Evolutionary conservation across 306 rosid genomes (phyloP), one percentile per base, ranked within the genome.

Genomic region (Dalbergia oliveri): DNA sequence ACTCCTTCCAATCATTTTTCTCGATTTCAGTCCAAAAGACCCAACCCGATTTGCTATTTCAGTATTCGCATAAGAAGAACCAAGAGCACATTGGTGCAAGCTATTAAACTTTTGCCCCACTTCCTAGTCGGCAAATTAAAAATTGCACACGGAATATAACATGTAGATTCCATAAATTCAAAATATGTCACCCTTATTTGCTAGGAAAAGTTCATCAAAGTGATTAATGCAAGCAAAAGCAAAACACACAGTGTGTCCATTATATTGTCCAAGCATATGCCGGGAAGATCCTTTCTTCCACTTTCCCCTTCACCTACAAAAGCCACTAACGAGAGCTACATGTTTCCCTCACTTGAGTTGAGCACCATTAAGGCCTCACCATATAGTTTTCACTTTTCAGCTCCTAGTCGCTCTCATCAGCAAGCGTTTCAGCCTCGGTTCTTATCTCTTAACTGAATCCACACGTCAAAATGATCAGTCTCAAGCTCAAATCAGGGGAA

Each of bases 221-320:
- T 33, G 73, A 26, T 26, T 15, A 8, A 35, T 53, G 65, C 4
- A 4, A 31, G 61, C 4, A 61, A 61, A 75, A 78, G 75, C 59
- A 67, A 26, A 53, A 39, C 74, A 56, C 58, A 18, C 31, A 77
- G 15, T 33, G 23, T 37, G 61, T 26, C 31, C 31, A 26, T 26
- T 26, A 26, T 1, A 26, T 26, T 26, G 31, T 14, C 45, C 0
- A 16, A 8, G 83, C 43, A 79, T 79, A 79, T 79, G 58, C 78
- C 1, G 14, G 68, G 77, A 79, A 71, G 72, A 71, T 71, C 43
- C 83, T 53, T 73, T 73, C 33, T 59, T 58, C 84, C 68, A 73
- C 84, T 81, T 73, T 81, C 74, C 58, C 34, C 62, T 47, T 53
- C 75, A 73, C 68, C 84, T 65, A 64, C 73, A 54, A 72, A 64